Evolutionary conservation across 495 filamentous ascomycete species (phyloP), one percentile per base, ranked within the genome.

Genomic region (Aspergillus bertholletiae): DNA sequence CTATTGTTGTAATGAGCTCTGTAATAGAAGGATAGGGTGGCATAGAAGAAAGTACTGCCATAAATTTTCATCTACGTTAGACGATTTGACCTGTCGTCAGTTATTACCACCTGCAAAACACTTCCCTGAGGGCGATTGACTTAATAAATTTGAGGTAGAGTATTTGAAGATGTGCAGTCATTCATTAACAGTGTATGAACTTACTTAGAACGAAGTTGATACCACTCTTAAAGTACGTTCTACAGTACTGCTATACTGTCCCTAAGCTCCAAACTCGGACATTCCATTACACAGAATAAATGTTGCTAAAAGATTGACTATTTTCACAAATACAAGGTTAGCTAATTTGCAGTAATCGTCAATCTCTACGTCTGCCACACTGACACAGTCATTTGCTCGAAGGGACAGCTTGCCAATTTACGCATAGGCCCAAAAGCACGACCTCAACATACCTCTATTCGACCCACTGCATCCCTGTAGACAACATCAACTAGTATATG

Each of bases 381-480:
- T n/a, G n/a, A n/a, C n/a, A n/a, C n/a, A n/a, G n/a, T n/a, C n/a
- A n/a, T 22, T 46, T 13, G 22, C 20, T 27, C 21, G 7, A 7
- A 18, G 26, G 17, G 15, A 26, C 2, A 23, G 40, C 57, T 18
- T 40, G 53, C 57, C 57, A 37, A 60, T 60, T 24, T 53, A 49
- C 37, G 57, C 57, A 34, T 55, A 60, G 5, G 57, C 57, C 57
- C 57, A 60, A 44, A 56, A 60, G 40, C 53, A 52, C 5, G 53
- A 50, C 26, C 56, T 56, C 8, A 60, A 48, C 5, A 60, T 60
- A 9, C 57, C 57, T 26, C 44, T 22, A 21, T 48, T 53, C 1
- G 57, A 60, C 2, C 57, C 57, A 44, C 49, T 60, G 53, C 57
- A 60, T 32, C 24, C 50, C 48, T 51, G 24, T 9, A 46, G 27